Conservation (phyloP, 2,329 filamentous ascomycete genomes). For the Pyrenophora tritici-repentis region DNA sequence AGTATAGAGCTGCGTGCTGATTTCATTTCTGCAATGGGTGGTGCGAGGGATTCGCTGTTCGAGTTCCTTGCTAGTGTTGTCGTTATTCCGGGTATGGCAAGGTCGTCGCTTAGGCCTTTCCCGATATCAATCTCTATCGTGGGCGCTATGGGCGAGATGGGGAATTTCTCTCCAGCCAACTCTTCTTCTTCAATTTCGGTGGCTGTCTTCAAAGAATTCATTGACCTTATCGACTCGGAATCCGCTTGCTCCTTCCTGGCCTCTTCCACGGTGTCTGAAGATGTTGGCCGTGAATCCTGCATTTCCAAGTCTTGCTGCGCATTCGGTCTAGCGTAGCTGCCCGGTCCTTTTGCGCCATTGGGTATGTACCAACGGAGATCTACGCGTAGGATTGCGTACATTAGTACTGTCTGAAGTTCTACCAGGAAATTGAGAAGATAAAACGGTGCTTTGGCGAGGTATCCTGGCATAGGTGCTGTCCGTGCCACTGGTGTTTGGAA, state of each 20-base stretch:
- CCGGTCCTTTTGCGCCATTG: slow-evolving; percentile 64
- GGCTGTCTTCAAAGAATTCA: slow-evolving; percentile 1
- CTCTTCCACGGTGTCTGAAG: slow-evolving; percentile 2
- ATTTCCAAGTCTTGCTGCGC: slow-evolving; percentile 22
- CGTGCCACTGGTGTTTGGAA: slow-evolving; percentile 56
- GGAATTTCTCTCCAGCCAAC: slow-evolving; percentile 2
- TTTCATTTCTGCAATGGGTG: background rate
- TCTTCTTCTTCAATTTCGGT: slow-evolving; percentile 6
- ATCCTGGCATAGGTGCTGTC: slow-evolving; percentile 67
- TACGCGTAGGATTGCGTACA: slow-evolving; percentile 70
- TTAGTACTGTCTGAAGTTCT: slow-evolving; percentile 71
- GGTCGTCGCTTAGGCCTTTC: background rate
- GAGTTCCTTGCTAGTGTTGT: slow-evolving; percentile 6
- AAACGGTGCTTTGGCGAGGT: slow-evolving; percentile 72
- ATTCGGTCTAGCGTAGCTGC: slow-evolving; percentile 24
- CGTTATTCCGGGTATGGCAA: background rate
- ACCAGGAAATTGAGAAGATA: slow-evolving; percentile 79
- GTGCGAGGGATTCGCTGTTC: background rate
- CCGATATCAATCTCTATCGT: slow-evolving; percentile 12
- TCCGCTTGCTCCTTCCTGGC: background rate
- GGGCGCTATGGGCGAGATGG: background rate
- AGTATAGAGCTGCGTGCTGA: slow-evolving; percentile 11
- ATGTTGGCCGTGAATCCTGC: slow-evolving; percentile 21
- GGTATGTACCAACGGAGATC: slow-evolving; percentile 78
- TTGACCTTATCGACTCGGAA: background rate